A percentile compares a stretch with the other conserved stretches of the same genome.
These are phyloP conservation scores for Suillus luteus DNA, from an alignment of 768 basidiomycete species.

Conservation along the genomic window DNA sequence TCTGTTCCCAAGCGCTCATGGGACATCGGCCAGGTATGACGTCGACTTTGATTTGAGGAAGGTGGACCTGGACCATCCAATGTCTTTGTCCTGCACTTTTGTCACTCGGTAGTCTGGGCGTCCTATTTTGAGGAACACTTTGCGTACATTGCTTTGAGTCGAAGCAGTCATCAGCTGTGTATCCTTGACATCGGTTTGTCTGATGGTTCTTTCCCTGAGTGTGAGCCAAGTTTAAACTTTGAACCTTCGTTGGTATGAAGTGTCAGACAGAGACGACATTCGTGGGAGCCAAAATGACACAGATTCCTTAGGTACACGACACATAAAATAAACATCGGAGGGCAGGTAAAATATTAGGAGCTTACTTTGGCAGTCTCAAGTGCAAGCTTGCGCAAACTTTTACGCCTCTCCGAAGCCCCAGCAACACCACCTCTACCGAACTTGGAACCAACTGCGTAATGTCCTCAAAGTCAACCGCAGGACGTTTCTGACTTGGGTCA, in stretches of 20 bases:
- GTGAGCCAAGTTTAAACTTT: constrained; percentile 97
- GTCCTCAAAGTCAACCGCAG: constrained; percentile 51
- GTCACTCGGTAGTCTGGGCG: constrained; percentile 94
- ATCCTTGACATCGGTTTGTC: constrained; percentile 96
- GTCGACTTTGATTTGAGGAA: constrained; percentile 89
- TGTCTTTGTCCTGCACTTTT: constrained; percentile 90
- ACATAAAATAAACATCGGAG: constrained; percentile 13
- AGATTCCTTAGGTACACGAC: constrained; percentile 75
- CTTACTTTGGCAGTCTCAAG: constrained; percentile 93
- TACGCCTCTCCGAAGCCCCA: constrained; percentile 90
- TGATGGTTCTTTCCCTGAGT: constrained; percentile 99
- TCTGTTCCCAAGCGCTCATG: constrained; percentile 99
- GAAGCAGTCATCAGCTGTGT: constrained; percentile 88
- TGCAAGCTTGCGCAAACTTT: constrained; percentile 92
- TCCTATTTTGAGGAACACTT: constrained; percentile 97
- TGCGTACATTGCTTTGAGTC: constrained; percentile 76
- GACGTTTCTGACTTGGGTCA: constrained; percentile 58
- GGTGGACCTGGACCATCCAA: constrained; percentile 95
- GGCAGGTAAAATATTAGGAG: neutral
- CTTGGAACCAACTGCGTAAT: constrained; percentile 67
- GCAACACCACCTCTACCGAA: constrained; percentile 97
- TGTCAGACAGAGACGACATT: constrained; percentile 96
- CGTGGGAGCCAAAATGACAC: constrained; percentile 88
- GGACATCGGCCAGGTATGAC: constrained; percentile 86
- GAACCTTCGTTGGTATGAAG: constrained; percentile 99